Base-by-base conservation (phyloP, 2,329 filamentous ascomycete species). In the Ceratocystis alfenasii region DNA sequence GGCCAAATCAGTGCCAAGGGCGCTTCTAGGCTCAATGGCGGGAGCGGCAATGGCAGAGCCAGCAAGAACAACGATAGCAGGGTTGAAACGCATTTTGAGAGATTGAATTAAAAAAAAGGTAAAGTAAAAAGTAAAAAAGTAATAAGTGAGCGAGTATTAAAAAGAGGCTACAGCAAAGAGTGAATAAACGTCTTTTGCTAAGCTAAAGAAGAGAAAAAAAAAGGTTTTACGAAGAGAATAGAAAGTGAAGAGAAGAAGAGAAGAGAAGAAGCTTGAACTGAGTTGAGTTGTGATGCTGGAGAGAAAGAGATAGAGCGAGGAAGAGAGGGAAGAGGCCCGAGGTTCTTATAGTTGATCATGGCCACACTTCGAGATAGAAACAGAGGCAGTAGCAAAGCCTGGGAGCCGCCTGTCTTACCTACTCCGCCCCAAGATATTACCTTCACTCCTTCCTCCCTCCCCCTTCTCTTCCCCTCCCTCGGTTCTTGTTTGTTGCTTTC, bases 11-110 rank as follows among this genome's bases (percentile, higher is more conserved):
- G 8, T 12, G 1, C 8, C 8, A 41, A 41, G 8, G 3, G 2
- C 3, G 0, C 10, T 12, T 3, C 0, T 3, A 45, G 10, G 28
- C n/a, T 15, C 20, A 41, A 6, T 7, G 22, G 33, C 45, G 25
- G 66, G 66, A 50, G 44, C 66, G 36, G 45, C 63, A 44, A 55
- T 48, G 62, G 63, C 63, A 48, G 48, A 69, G 62, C 22, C 60
- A n/a, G 53, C 66, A 30, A 65, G 60, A 1, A 65, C 45, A 45
- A 57, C 12, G 41, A 65, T 6, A 30, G 65, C 65, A 36, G 65
- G 17, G 48, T 62, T 65, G 63, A 65, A 65, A 33, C 63, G 66
- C 66, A 67, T 67, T 50, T 62, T 67, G 63, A 65, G 46, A 50
- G 17, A 36, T 44, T 6, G 28, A 44, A 25, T 61, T 33, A 50